These are phyloP conservation scores for Trichophyton simii DNA, from an alignment of 2,329 filamentous ascomycete species.

Conservation along the genomic window DNA sequence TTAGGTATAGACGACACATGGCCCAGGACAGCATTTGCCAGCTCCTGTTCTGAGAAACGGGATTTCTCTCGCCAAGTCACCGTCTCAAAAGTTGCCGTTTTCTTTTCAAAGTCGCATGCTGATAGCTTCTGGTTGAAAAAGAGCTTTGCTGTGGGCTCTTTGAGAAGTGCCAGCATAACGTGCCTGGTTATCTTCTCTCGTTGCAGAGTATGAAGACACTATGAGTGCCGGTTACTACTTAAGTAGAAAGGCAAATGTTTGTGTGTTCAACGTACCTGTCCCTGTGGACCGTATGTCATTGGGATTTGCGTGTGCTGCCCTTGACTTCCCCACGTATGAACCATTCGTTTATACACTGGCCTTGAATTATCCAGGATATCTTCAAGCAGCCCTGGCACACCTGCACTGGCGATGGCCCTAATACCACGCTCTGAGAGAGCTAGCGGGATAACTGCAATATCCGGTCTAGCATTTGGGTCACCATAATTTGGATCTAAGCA, in stretches of 20 bases:
- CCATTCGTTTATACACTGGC: not conserved
- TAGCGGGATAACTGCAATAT: not conserved
- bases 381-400: not conserved
- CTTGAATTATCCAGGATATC: not conserved
- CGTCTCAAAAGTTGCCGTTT: not conserved
- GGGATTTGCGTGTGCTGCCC: not conserved
- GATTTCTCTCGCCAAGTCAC: not conserved
- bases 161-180: not conserved
- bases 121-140: not conserved
- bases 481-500: not conserved
- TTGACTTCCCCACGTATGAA: not conserved
- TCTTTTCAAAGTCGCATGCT: not conserved
- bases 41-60: not conserved
- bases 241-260: not conserved
- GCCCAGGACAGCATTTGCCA: not conserved
- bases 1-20: not conserved
- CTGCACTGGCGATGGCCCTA: not conserved
- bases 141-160: not conserved
- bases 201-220: not conserved
- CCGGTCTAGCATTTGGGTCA: not conserved
- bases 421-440: not conserved
- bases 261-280: not conserved
- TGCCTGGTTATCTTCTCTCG: not conserved
- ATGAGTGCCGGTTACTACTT: not conserved
- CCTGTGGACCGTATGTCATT: not conserved